Evolutionary conservation across 176 grass and related monocot species (phyloP).

Genomic region (Eragrostis curvula): DNA sequence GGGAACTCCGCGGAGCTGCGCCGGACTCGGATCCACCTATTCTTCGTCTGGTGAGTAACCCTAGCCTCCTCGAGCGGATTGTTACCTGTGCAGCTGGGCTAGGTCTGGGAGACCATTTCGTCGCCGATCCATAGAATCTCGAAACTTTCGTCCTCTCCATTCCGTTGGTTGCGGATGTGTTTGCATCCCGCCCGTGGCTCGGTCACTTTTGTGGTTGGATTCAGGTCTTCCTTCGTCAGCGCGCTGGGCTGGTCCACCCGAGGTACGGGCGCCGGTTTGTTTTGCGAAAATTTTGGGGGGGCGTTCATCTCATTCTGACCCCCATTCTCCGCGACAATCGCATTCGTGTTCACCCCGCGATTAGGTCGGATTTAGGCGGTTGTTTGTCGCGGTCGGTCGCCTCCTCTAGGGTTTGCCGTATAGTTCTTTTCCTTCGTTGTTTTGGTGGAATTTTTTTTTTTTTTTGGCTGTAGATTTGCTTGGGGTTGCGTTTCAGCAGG

Average conservation of each 20-base stretch:
- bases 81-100: too few species aligned
- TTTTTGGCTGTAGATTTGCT: background rate
- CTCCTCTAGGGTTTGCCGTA: background rate
- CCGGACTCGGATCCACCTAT: background rate
- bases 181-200: background rate
- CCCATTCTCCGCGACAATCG: background rate
- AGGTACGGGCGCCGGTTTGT: background rate
- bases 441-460: background rate
- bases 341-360: background rate
- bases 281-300: background rate
- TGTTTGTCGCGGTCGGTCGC: background rate
- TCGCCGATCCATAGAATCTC: background rate
- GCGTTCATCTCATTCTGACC: background rate
- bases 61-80: background rate
- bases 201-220: background rate
- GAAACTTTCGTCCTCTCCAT: background rate
- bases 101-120: background rate
- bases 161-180: background rate
- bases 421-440: background rate
- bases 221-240: background rate
- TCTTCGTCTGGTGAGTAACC: background rate
- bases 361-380: constrained; percentile 2
- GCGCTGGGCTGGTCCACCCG: background rate
- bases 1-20: background rate
- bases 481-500: background rate